A percentile compares a stretch with the other conserved stretches of the same genome.
Conservation (phyloP, 306 rosid genomes). For the Glycine tomentella region DNA sequence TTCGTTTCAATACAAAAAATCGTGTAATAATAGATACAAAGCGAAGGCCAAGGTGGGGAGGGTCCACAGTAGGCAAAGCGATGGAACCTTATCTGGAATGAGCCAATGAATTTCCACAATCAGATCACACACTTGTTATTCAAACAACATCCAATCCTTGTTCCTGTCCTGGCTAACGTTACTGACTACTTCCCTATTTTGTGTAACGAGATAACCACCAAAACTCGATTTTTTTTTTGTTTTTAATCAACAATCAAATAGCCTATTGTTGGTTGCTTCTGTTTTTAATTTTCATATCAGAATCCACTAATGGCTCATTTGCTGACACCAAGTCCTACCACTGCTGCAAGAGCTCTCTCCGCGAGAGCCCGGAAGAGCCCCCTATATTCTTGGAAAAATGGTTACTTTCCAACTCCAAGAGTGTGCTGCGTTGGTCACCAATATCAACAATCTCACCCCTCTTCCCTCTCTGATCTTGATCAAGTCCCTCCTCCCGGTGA, state of each 20-base stretch:
- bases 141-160: constrained; percentile 48
- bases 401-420: constrained; percentile 28
- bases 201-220: constrained; percentile 17
- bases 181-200: background rate
- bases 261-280: background rate
- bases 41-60: constrained; percentile 48
- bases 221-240: constrained; percentile 1
- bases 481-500: constrained; percentile 8
- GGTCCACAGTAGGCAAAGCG: constrained; percentile 61
- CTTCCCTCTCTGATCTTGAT: constrained; percentile 24
- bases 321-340: constrained; percentile 55
- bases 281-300: background rate
- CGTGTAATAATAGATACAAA: background rate
- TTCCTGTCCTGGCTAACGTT: constrained; percentile 10
- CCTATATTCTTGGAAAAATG: constrained; percentile 19
- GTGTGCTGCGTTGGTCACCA: constrained; percentile 44
- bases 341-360: constrained; percentile 49
- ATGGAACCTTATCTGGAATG: constrained; percentile 66
- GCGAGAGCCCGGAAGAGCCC: constrained; percentile 36
- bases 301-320: constrained; percentile 62
- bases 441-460: constrained; percentile 27
- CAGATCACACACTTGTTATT: constrained; percentile 42
- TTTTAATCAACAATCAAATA: background rate
- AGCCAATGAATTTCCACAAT: constrained; percentile 62
- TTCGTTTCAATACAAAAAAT: background rate